phyloP scores from a whole-genome alignment of 345 rosid species.

The Gossypium herbaceum region DNA sequence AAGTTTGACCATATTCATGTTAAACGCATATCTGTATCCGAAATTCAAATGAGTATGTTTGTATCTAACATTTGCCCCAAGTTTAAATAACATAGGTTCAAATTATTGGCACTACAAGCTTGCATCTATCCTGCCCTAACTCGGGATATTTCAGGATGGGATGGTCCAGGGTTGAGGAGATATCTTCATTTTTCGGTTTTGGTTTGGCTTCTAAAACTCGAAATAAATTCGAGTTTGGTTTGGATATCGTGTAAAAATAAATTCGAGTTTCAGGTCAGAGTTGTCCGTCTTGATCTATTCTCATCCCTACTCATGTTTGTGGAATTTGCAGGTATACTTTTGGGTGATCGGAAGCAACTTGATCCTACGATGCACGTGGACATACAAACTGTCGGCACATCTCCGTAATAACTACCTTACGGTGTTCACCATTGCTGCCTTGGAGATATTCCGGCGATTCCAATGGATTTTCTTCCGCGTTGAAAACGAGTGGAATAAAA shows the following conservation, averaged over 20 bases:
- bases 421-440: constrained; percentile 62
- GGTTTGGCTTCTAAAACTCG: too few relatives aligned
- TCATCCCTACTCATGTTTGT: neutral
- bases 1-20: neutral
- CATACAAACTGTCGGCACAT: constrained; percentile 95
- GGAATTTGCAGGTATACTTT: constrained; percentile 52
- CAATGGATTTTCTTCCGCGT: constrained; percentile 97
- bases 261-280: neutral
- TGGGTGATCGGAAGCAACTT: constrained; percentile 95
- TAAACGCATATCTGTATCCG: neutral
- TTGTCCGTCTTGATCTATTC: neutral
- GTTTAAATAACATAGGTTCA: too few relatives aligned
- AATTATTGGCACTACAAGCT: too few relatives aligned
- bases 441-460: constrained; percentile 84
- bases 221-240: too few relatives aligned
- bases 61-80: too few relatives aligned
- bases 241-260: too few relatives aligned
- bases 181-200: too few relatives aligned
- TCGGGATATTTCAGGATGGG: neutral
- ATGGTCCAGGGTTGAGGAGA: neutral
- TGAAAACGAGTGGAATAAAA: constrained; percentile 85
- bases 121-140: too few relatives aligned
- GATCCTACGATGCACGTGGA: constrained; percentile 93
- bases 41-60: neutral
- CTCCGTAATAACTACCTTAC: constrained; percentile 89